Evolutionary conservation across 805 yeast genomes (phyloP).

Genomic region (Sugiyamaella floridensis): DNA sequence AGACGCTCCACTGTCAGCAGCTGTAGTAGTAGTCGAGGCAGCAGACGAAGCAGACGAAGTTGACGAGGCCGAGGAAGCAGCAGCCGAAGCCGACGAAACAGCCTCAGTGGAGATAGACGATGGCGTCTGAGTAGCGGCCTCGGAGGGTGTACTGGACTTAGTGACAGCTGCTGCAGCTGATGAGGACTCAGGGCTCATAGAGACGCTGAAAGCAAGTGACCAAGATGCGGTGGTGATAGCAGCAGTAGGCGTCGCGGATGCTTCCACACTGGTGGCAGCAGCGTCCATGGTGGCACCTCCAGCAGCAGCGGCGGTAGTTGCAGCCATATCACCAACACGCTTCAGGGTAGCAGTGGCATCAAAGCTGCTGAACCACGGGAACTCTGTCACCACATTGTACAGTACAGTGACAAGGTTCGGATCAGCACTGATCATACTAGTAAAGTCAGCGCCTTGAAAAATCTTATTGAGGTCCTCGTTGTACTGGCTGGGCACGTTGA

Average conservation of each 20-base stretch:
- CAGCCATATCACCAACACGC: not conserved
- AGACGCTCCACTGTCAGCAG: not conserved
- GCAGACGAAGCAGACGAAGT: not conserved
- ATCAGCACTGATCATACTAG: slow-evolving; percentile 4
- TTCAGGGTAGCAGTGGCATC: slow-evolving; percentile 3
- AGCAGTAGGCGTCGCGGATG: no score
- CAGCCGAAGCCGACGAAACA: not conserved
- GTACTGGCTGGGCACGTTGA: slow-evolving; percentile 7
- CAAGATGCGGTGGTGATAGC: no score
- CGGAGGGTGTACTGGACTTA: no score
- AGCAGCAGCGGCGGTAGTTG: not conserved
- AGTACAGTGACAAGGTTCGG: slow-evolving; percentile 10
- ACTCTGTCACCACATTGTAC: slow-evolving; percentile 12
- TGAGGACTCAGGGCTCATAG: no score
- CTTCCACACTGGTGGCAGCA: not conserved
- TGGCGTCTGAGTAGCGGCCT: no score
- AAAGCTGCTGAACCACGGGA: slow-evolving; percentile 14
- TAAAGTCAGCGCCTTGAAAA: slow-evolving; percentile 10
- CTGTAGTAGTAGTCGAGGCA: not conserved
- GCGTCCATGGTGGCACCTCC: not conserved
- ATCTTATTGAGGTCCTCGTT: slow-evolving; percentile 10
- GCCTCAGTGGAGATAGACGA: no score
- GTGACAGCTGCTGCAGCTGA: no score
- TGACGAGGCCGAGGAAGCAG: not conserved
- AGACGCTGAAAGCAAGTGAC: no score